Percentiles rank a stretch among this genome's conserved stretches.
Evolutionary conservation across 495 filamentous ascomycete species (phyloP).

Genomic region (Evansstolkia leycettana): DNA sequence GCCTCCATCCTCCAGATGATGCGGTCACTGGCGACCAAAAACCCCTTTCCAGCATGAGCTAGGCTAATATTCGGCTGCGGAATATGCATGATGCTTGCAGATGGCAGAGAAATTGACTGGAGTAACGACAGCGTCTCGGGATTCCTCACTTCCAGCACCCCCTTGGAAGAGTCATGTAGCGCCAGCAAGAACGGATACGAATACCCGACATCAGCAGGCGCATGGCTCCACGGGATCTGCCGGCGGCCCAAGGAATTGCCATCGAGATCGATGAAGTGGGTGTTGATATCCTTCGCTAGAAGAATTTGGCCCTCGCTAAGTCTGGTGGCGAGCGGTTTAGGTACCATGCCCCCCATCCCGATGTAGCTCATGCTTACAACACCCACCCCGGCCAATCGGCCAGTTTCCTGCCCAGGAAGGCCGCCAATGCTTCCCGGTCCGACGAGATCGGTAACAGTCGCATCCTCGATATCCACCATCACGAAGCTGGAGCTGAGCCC

Average conservation of each 20-base stretch:
- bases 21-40: slow-evolving; percentile 78
- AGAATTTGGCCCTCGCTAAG: slow-evolving; percentile 74
- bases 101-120: slow-evolving; percentile 70
- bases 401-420: slow-evolving; percentile 46
- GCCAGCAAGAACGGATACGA: slow-evolving; percentile 92
- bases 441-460: slow-evolving; percentile 59
- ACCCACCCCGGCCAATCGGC: slow-evolving; percentile 53
- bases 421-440: slow-evolving; percentile 67
- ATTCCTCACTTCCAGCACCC: slow-evolving; percentile 81
- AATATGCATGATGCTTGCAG: slow-evolving; percentile 77
- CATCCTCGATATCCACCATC: slow-evolving; percentile 69
- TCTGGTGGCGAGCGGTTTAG: slow-evolving; percentile 75
- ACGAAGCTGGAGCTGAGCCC: slow-evolving; percentile 84
- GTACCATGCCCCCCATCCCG: slow-evolving; percentile 80
- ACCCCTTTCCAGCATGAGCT: slow-evolving; percentile 88
- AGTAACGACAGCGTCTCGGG: slow-evolving; percentile 80
- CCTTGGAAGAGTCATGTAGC: slow-evolving; percentile 72
- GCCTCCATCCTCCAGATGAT: slow-evolving; percentile 92
- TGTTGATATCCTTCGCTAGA: slow-evolving; percentile 91
- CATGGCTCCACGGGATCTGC: slow-evolving; percentile 82
- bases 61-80: slow-evolving; percentile 86
- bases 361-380: slow-evolving; percentile 87
- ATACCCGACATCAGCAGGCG: slow-evolving; percentile 84
- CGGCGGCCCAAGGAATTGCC: slow-evolving; percentile 73
- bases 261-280: slow-evolving; percentile 73